These are phyloP conservation scores for Barnettozyma vustinii DNA, from an alignment of 805 yeast genomes.

Conservation along the genomic window DNA sequence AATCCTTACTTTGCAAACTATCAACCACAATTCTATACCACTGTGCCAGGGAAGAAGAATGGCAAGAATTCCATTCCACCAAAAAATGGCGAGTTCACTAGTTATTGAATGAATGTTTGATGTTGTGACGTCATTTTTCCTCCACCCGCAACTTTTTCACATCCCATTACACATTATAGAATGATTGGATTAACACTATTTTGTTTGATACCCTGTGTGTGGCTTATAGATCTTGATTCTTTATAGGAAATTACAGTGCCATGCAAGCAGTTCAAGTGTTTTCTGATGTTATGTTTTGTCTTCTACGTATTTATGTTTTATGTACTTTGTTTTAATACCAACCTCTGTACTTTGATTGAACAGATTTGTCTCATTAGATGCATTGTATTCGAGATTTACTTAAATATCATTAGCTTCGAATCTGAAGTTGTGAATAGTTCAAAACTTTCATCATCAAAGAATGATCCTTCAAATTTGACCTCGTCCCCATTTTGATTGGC, in stretches of 20 bases:
- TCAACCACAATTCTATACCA: neutral
- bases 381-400: neutral
- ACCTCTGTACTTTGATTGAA: neutral
- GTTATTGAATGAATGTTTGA: neutral
- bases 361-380: neutral
- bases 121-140: neutral
- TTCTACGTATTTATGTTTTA: neutral
- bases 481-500: neutral
- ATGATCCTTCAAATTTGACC: neutral
- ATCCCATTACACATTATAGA: neutral
- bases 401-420: neutral
- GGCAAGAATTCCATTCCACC: neutral
- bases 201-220: neutral
- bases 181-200: neutral
- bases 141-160: neutral
- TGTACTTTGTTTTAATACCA: neutral
- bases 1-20: neutral
- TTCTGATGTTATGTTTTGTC: neutral
- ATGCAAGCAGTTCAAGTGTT: neutral
- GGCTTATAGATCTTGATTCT: neutral
- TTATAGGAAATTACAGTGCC: neutral
- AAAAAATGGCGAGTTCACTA: neutral
- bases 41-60: neutral
- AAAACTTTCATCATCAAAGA: neutral
- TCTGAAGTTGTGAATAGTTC: slow-evolving; percentile 2